Conservation (phyloP, 495 filamentous ascomycete genomes). For the Tuber aestivum region DNA sequence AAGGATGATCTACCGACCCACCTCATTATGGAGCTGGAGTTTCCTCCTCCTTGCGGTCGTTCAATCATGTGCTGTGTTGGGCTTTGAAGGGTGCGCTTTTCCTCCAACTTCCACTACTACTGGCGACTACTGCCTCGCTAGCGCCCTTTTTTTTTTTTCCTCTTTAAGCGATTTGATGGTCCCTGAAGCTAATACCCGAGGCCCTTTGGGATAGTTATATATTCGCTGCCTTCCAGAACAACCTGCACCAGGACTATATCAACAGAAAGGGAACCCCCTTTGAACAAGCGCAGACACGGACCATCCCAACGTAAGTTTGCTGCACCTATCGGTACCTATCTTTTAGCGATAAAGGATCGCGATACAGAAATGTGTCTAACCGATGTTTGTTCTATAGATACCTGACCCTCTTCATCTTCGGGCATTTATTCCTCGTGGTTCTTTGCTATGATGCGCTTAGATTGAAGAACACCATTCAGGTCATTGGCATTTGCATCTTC, state of each 20-base stretch:
- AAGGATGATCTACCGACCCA: conserved; percentile 61
- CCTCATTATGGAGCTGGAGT: conserved; percentile 78
- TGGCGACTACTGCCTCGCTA: conserved; percentile 12
- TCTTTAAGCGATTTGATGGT: conserved; percentile 5
- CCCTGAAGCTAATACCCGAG: conserved; percentile 15
- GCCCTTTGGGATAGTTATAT: conserved; percentile 55
- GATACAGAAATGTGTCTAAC: conserved; percentile 45
- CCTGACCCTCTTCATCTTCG: conserved; percentile 93
- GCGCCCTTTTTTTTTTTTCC: background rate
- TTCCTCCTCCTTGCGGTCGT: conserved; percentile 68
- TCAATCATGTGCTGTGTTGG: conserved; percentile 72
- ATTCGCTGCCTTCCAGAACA: conserved; percentile 61
- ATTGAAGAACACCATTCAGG: conserved; percentile 95
- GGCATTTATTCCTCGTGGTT: conserved; percentile 82
- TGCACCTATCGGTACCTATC: background rate
- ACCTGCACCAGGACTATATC: conserved; percentile 43
- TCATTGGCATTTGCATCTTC: conserved; percentile 89
- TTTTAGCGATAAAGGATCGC: conserved; percentile 4
- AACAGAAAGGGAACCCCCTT: conserved; percentile 21
- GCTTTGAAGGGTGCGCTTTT: conserved; percentile 71
- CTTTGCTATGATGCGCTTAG: conserved; percentile 89
- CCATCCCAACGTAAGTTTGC: conserved; percentile 44
- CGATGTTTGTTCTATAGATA: conserved; percentile 70
- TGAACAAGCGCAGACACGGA: conserved; percentile 42
- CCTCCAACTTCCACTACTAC: conserved; percentile 8